Base-by-base conservation (phyloP, 345 rosid genomes). In the Citrus maxima region DNA sequence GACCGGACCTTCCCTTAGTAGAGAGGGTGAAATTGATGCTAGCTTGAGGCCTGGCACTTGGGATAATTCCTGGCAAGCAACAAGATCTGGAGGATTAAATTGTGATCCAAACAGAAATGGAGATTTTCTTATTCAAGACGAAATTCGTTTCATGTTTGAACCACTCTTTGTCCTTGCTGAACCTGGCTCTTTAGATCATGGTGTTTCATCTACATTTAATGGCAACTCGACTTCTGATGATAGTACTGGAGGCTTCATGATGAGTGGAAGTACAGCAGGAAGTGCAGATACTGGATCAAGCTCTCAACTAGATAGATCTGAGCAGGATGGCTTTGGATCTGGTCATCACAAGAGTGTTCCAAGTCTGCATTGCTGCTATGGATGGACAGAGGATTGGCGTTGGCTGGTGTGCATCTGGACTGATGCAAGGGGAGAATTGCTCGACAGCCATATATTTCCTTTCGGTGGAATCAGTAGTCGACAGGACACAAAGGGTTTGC, bases 351-450 rank as follows among this genome's bases (percentile, higher is more conserved):
- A 92, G 82, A 66, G 86, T 70, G 87, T 79, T 80, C 94, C 98
- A 56, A 92, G 97, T 80, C 85, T 97, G 73, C 99, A 97, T 82
- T 97, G 99, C 81, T 97, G 98, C 86, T 97, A 97, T 79, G 98
- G 98, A 27, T 97, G 99, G 99, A 93, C 99, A 63, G 99, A 97
- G 83, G 99, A 97, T 86, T 97, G 99, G 99, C 93, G 98, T 70
- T 97, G 99, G 98, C 93, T 97, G 73, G 98, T 92, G 78, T 94
- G 98, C 89, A 86, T 94, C 81, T 97, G 99, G 99, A 94, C 99
- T n/a, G 99, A 97, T 88, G 92, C 95, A 46, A 87, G 98, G 89
- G 99, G 98, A 82, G 99, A 97, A 91, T 84, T 94, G 80, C 97
- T 97, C 58, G 98, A 97, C 88, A 91, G 93, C 82, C 95, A 94